phyloP scores from a whole-genome alignment of 306 rosid genomes.

The Aeschynomene evenia region DNA sequence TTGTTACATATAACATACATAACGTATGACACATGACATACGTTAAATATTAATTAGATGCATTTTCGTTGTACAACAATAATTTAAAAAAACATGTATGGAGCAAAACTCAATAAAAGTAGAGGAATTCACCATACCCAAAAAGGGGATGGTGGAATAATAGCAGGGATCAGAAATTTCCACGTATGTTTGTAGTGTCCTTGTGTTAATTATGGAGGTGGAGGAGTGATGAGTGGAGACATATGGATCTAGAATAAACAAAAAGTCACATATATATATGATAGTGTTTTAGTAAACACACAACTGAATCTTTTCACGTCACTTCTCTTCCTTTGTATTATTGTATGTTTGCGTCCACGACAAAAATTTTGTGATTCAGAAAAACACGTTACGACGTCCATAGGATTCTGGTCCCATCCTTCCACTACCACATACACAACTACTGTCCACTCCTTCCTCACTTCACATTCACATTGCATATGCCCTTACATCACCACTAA shows the following conservation, averaged over 20 bases:
- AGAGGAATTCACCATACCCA: not conserved
- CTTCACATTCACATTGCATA: conserved; percentile 22
- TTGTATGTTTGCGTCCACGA: not conserved
- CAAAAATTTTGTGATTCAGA: not conserved
- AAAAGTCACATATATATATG: not conserved
- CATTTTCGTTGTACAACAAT: too few relatives aligned
- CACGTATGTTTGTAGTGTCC: not conserved
- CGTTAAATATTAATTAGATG: too few relatives aligned
- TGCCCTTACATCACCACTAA: conserved; percentile 37
- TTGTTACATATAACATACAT: too few relatives aligned
- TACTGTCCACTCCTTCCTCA: too few relatives aligned
- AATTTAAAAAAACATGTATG: not conserved
- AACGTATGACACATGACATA: too few relatives aligned
- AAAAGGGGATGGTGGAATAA: not conserved
- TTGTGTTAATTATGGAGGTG: not conserved
- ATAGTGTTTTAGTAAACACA: not conserved
- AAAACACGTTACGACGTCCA: not conserved
- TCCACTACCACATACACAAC: not conserved
- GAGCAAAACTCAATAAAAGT: not conserved
- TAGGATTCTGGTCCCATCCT: not conserved
- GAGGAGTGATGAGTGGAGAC: not conserved
- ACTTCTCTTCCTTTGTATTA: not conserved
- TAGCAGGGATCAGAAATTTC: not conserved
- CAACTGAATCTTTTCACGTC: not conserved
- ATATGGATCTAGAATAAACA: not conserved